Percentiles rank a stretch among this genome's conserved stretches.
These are phyloP conservation scores for Mycena galopus DNA, from an alignment of 768 basidiomycete genomes.

Conservation along the genomic window DNA sequence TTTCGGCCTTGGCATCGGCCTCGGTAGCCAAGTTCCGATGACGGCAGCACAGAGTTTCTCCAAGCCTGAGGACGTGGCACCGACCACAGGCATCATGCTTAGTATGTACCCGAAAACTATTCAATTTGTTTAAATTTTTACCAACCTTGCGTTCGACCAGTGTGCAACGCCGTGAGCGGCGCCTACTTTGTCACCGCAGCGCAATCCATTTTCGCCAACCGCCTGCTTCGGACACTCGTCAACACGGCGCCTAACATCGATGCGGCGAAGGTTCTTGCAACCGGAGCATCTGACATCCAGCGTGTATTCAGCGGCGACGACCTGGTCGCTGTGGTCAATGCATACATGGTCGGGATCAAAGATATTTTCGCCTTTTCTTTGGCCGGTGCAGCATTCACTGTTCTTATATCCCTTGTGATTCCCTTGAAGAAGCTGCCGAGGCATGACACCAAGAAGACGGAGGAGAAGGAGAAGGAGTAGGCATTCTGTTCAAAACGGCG, in stretches of 20 bases:
- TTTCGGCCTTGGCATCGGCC: constrained; percentile 2
- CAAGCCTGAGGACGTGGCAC: constrained; percentile 1
- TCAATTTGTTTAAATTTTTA: not conserved
- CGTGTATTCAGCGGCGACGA: not conserved
- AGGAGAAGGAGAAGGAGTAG: not conserved
- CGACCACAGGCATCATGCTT: constrained; percentile 1
- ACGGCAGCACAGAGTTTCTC: constrained; percentile 8
- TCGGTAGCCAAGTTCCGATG: constrained; percentile 9
- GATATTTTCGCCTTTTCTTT: constrained; percentile 4
- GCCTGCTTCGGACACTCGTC: not conserved
- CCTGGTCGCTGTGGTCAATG: not conserved
- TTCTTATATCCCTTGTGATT: not conserved
- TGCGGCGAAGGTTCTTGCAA: constrained; percentile 1
- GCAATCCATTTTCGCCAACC: constrained; percentile 10
- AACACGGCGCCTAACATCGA: not conserved
- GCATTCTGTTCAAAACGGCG: not conserved
- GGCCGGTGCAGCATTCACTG: constrained; percentile 10
- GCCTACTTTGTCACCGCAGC: constrained; percentile 10
- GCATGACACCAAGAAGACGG: not conserved
- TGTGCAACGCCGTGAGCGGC: not conserved
- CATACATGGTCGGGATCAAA: constrained; percentile 8
- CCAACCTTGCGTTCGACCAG: not conserved
- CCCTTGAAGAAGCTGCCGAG: not conserved
- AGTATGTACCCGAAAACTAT: not conserved
- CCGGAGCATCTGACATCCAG: constrained; percentile 7